Conservation (phyloP, 108 stramenopile genomes). For the Pelagomonas calceolata region DNA sequence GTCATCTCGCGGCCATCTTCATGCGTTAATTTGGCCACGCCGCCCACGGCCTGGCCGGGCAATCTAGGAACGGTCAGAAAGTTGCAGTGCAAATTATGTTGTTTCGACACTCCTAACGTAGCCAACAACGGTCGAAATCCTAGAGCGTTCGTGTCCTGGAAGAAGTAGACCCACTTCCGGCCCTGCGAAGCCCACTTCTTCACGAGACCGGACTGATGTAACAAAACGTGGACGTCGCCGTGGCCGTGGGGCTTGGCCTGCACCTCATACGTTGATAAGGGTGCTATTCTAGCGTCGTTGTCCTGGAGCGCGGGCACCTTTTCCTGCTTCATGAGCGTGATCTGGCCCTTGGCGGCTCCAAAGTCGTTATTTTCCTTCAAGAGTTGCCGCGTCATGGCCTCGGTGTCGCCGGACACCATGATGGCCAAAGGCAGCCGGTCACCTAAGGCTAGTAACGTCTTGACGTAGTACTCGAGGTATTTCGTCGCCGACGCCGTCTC, state of each 20-base stretch:
- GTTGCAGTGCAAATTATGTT: conserved; percentile 81
- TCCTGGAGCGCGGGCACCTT: conserved; percentile 82
- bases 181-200: conserved; percentile 57
- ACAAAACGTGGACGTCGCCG: conserved; percentile 91
- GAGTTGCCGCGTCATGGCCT: conserved; percentile 63
- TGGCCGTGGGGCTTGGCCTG: conserved; percentile 98
- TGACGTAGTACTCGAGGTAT: conserved; percentile 82
- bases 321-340: conserved; percentile 87
- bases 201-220: conserved; percentile 72
- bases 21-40: conserved; percentile 68
- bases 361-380: conserved; percentile 70
- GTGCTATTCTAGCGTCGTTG: conserved; percentile 77
- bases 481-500: conserved; percentile 69
- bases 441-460: conserved; percentile 75
- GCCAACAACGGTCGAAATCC: conserved; percentile 81
- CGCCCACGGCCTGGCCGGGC: conserved; percentile 95
- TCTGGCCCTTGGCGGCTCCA: conserved; percentile 71
- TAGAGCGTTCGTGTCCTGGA: conserved; percentile 99
- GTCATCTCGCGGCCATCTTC: conserved; percentile 29
- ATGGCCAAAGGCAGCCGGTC: conserved; percentile 83
- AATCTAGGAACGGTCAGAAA: conserved; percentile 85
- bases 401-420: conserved; percentile 94
- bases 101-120: conserved; percentile 75
- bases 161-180: conserved; percentile 79
- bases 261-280: conserved; percentile 56